A percentile compares a stretch with the other conserved stretches of the same genome.
Conservation (phyloP, 176 grass and related monocot species). For the Juncus inflexus region DNA sequence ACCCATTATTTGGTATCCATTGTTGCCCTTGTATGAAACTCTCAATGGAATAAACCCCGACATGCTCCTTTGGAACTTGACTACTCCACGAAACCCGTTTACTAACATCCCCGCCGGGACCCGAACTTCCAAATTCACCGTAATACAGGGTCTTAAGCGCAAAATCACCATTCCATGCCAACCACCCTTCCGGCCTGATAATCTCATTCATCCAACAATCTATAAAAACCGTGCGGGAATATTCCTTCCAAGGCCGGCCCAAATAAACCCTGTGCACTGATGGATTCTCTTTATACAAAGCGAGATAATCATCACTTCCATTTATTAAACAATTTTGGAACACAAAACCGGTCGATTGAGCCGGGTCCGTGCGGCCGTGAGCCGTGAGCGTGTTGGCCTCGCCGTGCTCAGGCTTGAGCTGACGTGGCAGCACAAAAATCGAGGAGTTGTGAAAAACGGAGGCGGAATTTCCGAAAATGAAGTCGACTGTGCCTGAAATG, state of each 20-base stretch:
- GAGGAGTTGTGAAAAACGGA: slow-evolving; percentile 50
- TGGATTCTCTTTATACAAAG: slow-evolving; percentile 39
- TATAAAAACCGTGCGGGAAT: slow-evolving; percentile 76
- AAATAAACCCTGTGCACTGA: slow-evolving; percentile 60
- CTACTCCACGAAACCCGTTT: slow-evolving; percentile 74
- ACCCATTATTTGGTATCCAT: slow-evolving; percentile 58
- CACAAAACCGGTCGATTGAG: slow-evolving; percentile 84
- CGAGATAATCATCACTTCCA: slow-evolving; percentile 88
- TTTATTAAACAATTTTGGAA: slow-evolving; percentile 62
- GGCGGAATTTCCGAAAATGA: slow-evolving; percentile 93
- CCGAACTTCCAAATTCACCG: slow-evolving; percentile 61
- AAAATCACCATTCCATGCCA: slow-evolving; percentile 71
- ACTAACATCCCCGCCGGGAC: slow-evolving; percentile 33
- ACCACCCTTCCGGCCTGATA: slow-evolving; percentile 71
- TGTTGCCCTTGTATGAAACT: slow-evolving; percentile 76
- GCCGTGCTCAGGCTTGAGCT: slow-evolving; percentile 59
- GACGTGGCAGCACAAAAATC: slow-evolving; percentile 54
- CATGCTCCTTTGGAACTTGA: slow-evolving; percentile 57
- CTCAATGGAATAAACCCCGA: slow-evolving; percentile 60
- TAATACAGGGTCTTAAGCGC: slow-evolving; percentile 84
- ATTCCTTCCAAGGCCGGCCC: slow-evolving; percentile 88
- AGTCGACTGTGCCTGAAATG: slow-evolving; percentile 90
- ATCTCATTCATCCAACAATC: slow-evolving; percentile 57
- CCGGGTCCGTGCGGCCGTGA: slow-evolving; percentile 85
- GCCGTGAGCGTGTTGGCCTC: slow-evolving; percentile 77